These are phyloP conservation scores for Penicillium macrosclerotiorum DNA, from an alignment of 495 filamentous ascomycete genomes.

Conservation along the genomic window DNA sequence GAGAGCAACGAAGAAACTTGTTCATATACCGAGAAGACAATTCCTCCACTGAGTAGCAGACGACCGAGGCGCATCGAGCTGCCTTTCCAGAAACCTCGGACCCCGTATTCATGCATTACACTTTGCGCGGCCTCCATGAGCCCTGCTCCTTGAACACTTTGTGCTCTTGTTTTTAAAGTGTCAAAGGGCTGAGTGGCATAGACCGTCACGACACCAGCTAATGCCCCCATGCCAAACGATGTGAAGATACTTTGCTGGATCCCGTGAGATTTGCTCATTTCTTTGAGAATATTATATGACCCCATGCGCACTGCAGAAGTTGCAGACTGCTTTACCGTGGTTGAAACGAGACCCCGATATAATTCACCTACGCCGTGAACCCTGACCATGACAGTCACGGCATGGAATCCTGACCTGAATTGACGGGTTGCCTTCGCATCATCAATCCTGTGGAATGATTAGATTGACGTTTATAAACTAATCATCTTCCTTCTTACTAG, in stretches of 20 bases:
- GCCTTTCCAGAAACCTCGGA: conserved; percentile 63
- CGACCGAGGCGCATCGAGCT: conserved; percentile 65
- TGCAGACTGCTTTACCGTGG: conserved; percentile 65
- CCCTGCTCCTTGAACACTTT: conserved; percentile 51
- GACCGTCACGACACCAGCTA: conserved; percentile 61
- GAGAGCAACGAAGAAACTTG: conserved; percentile 33
- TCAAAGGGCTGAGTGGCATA: conserved; percentile 66
- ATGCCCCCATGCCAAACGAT: conserved; percentile 60
- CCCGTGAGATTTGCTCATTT: conserved; percentile 45
- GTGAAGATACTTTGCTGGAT: conserved; percentile 42
- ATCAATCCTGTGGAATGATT: conserved; percentile 48
- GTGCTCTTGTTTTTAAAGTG: conserved; percentile 62
- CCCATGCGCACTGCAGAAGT: conserved; percentile 66
- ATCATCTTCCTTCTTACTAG: background rate
- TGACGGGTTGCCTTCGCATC: conserved; percentile 54
- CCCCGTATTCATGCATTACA: conserved; percentile 53
- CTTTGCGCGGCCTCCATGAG: conserved; percentile 51
- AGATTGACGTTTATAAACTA: background rate
- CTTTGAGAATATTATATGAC: conserved; percentile 66
- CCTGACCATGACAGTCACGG: conserved; percentile 42
- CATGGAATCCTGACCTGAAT: conserved; percentile 53
- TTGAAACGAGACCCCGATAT: conserved; percentile 60
- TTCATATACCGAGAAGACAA: conserved; percentile 65
- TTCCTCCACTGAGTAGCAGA: conserved; percentile 63
- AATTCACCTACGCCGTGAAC: conserved; percentile 53